Evolutionary conservation across 139 green algal genomes (phyloP).

Genomic region (Chara braunii): DNA sequence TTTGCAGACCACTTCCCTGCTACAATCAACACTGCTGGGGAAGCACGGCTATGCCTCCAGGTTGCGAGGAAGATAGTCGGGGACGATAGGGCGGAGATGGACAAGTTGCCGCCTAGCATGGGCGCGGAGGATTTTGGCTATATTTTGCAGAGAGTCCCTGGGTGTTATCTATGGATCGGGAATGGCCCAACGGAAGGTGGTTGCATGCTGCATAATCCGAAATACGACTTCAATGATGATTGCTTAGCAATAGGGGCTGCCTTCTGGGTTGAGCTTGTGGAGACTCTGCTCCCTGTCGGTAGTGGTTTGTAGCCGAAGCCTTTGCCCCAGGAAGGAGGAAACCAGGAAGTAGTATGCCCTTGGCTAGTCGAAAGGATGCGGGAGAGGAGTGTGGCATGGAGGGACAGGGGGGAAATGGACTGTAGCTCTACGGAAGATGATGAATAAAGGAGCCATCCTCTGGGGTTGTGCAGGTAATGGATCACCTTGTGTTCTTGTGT

Average conservation of each 20-base stretch:
- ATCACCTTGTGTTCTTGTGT: no score
- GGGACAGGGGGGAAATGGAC: no score
- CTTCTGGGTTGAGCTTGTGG: slow-evolving; percentile 38
- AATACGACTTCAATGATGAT: slow-evolving; percentile 37
- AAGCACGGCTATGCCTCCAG: background rate
- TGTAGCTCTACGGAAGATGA: no score
- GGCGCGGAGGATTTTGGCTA: slow-evolving; percentile 39
- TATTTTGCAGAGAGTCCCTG: slow-evolving; percentile 23
- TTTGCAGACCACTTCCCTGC: slow-evolving; percentile 26
- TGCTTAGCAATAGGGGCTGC: slow-evolving; percentile 20
- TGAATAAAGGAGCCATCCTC: no score
- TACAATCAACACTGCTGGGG: slow-evolving; percentile 18
- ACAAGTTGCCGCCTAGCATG: slow-evolving; percentile 32
- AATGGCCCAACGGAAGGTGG: slow-evolving; percentile 30
- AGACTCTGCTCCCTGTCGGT: background rate
- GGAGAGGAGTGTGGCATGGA: no score
- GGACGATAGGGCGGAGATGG: background rate
- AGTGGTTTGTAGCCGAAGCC: no score
- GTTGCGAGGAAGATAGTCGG: slow-evolving; percentile 13
- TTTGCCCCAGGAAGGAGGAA: no score
- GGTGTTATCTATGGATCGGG: slow-evolving; percentile 24
- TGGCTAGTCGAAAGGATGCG: no score
- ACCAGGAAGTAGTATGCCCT: no score
- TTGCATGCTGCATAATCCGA: slow-evolving; percentile 39
- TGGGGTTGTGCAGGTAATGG: no score